A percentile compares a stretch with the other conserved stretches of the same genome.
These are phyloP conservation scores for Hypoxylon subgilvum DNA, from an alignment of 495 filamentous ascomycete genomes.

Conservation along the genomic window DNA sequence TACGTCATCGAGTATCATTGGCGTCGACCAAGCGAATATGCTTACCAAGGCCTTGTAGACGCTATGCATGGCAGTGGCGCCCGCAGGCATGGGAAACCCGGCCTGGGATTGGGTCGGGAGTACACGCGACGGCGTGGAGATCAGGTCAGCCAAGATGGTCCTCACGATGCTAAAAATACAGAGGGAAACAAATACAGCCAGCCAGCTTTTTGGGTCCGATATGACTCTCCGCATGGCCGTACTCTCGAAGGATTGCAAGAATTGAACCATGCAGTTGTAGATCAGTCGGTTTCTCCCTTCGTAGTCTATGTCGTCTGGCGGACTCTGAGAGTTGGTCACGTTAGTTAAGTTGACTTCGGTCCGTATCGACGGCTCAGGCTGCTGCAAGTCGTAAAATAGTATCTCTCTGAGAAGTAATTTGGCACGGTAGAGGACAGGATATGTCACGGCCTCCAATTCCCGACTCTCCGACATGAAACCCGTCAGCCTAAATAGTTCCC, in stretches of 20 bases:
- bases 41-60: slow-evolving; percentile 55
- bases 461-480: slow-evolving; percentile 50
- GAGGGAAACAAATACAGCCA: slow-evolving; percentile 54
- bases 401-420: slow-evolving; percentile 57
- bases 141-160: slow-evolving; percentile 53
- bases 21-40: slow-evolving; percentile 49
- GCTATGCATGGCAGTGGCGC: slow-evolving; percentile 50
- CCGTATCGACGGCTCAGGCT: slow-evolving; percentile 54
- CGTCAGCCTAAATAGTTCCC: slow-evolving; percentile 53
- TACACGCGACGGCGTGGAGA: slow-evolving; percentile 40
- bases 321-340: slow-evolving; percentile 41
- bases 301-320: slow-evolving; percentile 52
- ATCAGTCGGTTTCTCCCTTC: slow-evolving; percentile 53
- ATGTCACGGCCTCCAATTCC: slow-evolving; percentile 47
- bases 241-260: slow-evolving; percentile 54
- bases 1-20: slow-evolving; percentile 50
- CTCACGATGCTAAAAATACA: slow-evolving; percentile 59
- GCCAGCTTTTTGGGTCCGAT: slow-evolving; percentile 51
- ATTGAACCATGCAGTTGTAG: slow-evolving; percentile 55
- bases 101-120: slow-evolving; percentile 41
- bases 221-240: slow-evolving; percentile 45
- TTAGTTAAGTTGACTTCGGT: slow-evolving; percentile 48
- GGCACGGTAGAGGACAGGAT: slow-evolving; percentile 54
- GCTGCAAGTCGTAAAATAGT: slow-evolving; percentile 57
- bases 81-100: slow-evolving; percentile 36